These are phyloP conservation scores for Colletotrichum tabaci DNA, from an alignment of 2,329 filamentous ascomycete genomes.

Conservation along the genomic window DNA sequence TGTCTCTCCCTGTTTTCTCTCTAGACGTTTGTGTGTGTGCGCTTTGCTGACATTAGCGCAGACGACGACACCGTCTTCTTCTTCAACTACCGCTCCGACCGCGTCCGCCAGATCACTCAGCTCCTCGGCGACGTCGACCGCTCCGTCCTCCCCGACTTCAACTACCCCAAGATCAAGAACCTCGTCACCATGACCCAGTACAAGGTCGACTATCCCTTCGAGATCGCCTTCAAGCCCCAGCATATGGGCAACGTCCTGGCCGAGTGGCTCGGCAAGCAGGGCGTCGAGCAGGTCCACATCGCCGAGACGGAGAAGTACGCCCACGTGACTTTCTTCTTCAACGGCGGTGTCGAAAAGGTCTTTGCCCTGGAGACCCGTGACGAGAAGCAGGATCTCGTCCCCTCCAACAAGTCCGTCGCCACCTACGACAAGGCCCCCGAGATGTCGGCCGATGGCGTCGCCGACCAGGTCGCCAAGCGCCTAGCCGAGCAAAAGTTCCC, in stretches of 20 bases:
- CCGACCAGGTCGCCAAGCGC: slow-evolving; percentile 89
- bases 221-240: slow-evolving; percentile 93
- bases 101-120: slow-evolving; percentile 96
- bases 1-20: slow-evolving; percentile 41
- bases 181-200: slow-evolving; percentile 99
- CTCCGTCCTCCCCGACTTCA: slow-evolving; percentile 90
- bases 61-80: slow-evolving; percentile 97
- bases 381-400: slow-evolving; percentile 82
- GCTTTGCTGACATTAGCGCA: slow-evolving; percentile 52
- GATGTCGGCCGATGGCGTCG: slow-evolving; percentile 95
- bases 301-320: slow-evolving; percentile 99
- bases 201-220: slow-evolving; percentile 94
- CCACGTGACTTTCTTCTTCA: slow-evolving; percentile 99
- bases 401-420: slow-evolving; percentile 89
- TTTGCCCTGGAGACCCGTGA: slow-evolving; percentile 94
- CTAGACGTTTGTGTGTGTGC: too few species aligned
- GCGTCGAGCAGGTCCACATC: slow-evolving; percentile 92
- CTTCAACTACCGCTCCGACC: slow-evolving; percentile 99
- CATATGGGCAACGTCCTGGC: slow-evolving; percentile 98
- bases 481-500: slow-evolving; percentile 89
- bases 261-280: slow-evolving; percentile 94
- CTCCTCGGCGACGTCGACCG: slow-evolving; percentile 93
- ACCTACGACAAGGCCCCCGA: slow-evolving; percentile 96
- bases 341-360: slow-evolving; percentile 96
- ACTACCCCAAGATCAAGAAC: slow-evolving; percentile 88